Percentiles rank a stretch among this genome's conserved stretches.
These are phyloP conservation scores for Hypocrella siamensis DNA, from an alignment of 2,329 filamentous ascomycete species.

Conservation along the genomic window DNA sequence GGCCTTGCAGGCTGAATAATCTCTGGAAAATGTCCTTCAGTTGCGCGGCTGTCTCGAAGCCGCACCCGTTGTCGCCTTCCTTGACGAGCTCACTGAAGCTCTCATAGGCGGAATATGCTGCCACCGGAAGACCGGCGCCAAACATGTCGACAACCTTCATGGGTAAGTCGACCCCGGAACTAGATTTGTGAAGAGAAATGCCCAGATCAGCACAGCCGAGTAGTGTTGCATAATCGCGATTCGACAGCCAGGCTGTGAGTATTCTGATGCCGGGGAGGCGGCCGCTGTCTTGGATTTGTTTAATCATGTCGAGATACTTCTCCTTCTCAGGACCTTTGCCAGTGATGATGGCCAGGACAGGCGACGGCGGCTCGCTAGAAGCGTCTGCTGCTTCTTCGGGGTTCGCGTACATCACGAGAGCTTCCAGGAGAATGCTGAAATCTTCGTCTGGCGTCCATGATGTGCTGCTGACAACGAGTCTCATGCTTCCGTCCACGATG, in stretches of 20 bases:
- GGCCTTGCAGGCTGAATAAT: slow-evolving; percentile 40
- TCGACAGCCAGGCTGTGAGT: slow-evolving; percentile 69
- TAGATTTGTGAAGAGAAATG: slow-evolving; percentile 82
- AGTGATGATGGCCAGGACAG: slow-evolving; percentile 82
- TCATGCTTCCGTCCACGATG: slow-evolving; percentile 41
- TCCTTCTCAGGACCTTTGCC: slow-evolving; percentile 80
- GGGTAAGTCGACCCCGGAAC: slow-evolving; percentile 84
- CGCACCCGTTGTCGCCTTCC: slow-evolving; percentile 72
- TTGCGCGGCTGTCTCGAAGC: slow-evolving; percentile 59
- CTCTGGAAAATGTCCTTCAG: slow-evolving; percentile 46
- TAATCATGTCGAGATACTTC: slow-evolving; percentile 54
- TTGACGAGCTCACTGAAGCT: slow-evolving; percentile 84
- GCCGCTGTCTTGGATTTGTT: slow-evolving; percentile 40
- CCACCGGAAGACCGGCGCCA: slow-evolving; percentile 79
- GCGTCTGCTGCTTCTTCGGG: slow-evolving; percentile 20
- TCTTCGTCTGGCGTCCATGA: slow-evolving; percentile 98
- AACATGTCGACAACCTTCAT: slow-evolving; percentile 99
- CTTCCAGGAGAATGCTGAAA: slow-evolving; percentile 74
- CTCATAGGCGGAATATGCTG: slow-evolving; percentile 71
- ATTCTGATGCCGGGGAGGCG: slow-evolving; percentile 58
- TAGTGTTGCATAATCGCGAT: slow-evolving; percentile 69
- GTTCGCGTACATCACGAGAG: slow-evolving; percentile 58
- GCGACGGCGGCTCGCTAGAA: slow-evolving; percentile 27
- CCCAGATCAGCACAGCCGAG: slow-evolving; percentile 79
- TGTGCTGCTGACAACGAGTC: slow-evolving; percentile 77